These are phyloP conservation scores for Penicillium brevicompactum DNA, from an alignment of 2,329 filamentous ascomycete species.

Conservation along the genomic window DNA sequence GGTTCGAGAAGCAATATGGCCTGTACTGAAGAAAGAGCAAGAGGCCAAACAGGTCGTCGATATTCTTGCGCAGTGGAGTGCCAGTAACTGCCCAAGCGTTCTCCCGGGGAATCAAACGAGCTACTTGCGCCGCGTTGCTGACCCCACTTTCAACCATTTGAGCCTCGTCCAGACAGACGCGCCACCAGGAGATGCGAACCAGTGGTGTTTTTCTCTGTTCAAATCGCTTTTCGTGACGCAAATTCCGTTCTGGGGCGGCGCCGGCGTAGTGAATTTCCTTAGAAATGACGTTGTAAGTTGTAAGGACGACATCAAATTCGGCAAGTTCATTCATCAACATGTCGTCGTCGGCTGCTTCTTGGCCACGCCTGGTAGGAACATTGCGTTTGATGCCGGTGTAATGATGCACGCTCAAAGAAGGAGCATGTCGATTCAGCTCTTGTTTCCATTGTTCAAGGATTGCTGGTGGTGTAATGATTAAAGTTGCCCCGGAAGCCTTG, in stretches of 20 bases:
- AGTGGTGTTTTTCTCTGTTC: slow-evolving; percentile 72
- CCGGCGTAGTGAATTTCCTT: slow-evolving; percentile 77
- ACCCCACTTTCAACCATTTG: slow-evolving; percentile 94
- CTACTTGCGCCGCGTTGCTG: slow-evolving; percentile 78
- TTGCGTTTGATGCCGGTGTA: slow-evolving; percentile 56
- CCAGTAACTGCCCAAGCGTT: slow-evolving; percentile 93
- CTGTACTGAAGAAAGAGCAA: slow-evolving; percentile 78
- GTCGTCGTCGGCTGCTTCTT: slow-evolving; percentile 39
- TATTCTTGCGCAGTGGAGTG: slow-evolving; percentile 80
- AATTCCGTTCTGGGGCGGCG: slow-evolving; percentile 69
- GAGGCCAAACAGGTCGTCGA: slow-evolving; percentile 77
- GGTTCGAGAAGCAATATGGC: slow-evolving; percentile 67
- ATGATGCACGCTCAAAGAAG: slow-evolving; percentile 56
- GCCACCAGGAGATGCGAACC: slow-evolving; percentile 83
- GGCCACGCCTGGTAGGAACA: slow-evolving; percentile 13
- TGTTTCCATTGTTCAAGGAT: slow-evolving; percentile 66
- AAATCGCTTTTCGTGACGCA: slow-evolving; percentile 66
- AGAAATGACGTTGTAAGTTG: slow-evolving; percentile 70
- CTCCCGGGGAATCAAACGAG: slow-evolving; percentile 74
- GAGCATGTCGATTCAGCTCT: slow-evolving; percentile 61
- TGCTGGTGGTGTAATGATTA: slow-evolving; percentile 64
- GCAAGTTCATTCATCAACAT: slow-evolving; percentile 51
- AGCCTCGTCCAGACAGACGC: slow-evolving; percentile 68
- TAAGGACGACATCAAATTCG: slow-evolving; percentile 60
- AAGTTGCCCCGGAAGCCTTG: slow-evolving; percentile 54